Evolutionary conservation across 106 monocot genomes (phyloP), one percentile per base, ranked within the genome.

Genomic region (Agapanthus africanus): DNA sequence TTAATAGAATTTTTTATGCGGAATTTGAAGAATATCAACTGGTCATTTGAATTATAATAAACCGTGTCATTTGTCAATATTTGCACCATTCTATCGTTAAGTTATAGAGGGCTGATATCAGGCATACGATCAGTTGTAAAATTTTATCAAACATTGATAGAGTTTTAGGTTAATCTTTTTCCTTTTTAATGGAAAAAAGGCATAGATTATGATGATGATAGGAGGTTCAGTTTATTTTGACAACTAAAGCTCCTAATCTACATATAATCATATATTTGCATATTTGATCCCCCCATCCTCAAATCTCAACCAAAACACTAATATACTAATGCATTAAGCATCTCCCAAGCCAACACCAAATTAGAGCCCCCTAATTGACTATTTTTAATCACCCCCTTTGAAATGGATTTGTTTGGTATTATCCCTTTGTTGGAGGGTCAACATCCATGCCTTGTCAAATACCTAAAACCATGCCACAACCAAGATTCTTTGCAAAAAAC

Each of bases 341-440:
- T 18, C 16, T 35, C 25, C 4, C 37, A 40, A 61, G n/a, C n/a
- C n/a, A 44, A 44, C 42, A 44, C 9, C 42, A 11, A 16, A 44
- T 44, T 11, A 16, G 42, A 44, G 42, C 42, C 42, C n/a, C 16
- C 40, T 54, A 27, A 26, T 10, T 35, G 31, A 59, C 13, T 59
- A 56, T 40, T 28, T 40, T 21, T 46, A 44, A 66, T 40, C 15
- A 11, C 32, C 7, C 42, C 32, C 25, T 15, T 71, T 35, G 16
- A 70, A 73, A 40, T 76, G 76, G 74, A 68, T 72, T 81, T 51
- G 68, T 73, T 85, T 77, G 51, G 56, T 63, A 49, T 63, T 57
- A 57, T 72, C 63, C 60, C 59, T 61, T 81, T 71, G 85, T 81
- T 85, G 78, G 51, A 71, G 75, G 63, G 85, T 85, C 85, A 72